Evolutionary conservation across 257 asterid species (phyloP).

Genomic region (Parsonsia alboflavescens): DNA sequence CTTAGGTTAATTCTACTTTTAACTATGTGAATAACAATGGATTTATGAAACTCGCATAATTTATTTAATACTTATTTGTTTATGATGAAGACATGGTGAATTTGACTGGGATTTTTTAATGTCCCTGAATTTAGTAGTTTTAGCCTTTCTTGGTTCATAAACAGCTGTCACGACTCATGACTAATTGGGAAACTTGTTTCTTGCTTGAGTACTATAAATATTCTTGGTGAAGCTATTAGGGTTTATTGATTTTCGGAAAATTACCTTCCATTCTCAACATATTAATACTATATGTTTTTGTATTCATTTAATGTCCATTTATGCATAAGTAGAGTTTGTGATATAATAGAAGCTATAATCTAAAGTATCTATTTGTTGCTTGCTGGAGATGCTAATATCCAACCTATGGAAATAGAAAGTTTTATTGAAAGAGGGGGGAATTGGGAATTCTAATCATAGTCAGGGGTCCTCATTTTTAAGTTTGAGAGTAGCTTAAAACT

Average conservation of each 20-base stretch:
- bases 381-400: neutral
- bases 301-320: neutral
- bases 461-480: neutral
- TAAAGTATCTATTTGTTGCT: neutral
- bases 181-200: neutral
- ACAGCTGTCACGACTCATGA: neutral
- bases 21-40: neutral
- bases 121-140: neutral
- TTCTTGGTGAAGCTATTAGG: neutral
- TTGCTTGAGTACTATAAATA: neutral
- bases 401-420: neutral
- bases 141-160: neutral
- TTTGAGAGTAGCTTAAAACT: neutral
- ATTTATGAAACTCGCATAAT: neutral
- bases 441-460: neutral
- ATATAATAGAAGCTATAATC: neutral
- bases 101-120: neutral
- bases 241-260: neutral
- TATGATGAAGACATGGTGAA: neutral
- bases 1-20: neutral
- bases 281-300: neutral
- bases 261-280: neutral
- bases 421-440: neutral
- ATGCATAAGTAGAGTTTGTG: neutral
- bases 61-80: neutral